These are phyloP conservation scores for Tetradesmus lagerheimii DNA, from an alignment of 139 green algal genomes.

Conservation along the genomic window DNA sequence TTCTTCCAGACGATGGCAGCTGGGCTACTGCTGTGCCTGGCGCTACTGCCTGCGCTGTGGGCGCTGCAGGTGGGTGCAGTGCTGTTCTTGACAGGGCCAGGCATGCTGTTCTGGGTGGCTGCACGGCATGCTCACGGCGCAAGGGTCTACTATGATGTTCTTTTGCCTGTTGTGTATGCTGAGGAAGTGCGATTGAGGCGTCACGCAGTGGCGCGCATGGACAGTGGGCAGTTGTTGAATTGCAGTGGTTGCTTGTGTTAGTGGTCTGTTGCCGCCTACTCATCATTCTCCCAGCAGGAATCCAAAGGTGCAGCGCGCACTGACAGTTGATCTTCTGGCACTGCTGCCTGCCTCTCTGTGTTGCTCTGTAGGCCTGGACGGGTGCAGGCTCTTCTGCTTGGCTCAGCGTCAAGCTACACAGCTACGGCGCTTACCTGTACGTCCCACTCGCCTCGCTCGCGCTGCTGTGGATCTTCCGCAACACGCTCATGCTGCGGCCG, in stretches of 20 bases:
- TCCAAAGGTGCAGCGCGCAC: too few relatives aligned
- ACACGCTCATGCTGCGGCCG: neutral
- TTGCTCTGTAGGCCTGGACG: neutral
- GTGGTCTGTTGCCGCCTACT: too few relatives aligned
- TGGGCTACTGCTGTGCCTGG: conserved; percentile 19
- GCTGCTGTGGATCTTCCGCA: conserved; percentile 7
- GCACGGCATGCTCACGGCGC: neutral
- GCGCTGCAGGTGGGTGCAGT: neutral
- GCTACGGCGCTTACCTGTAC: neutral
- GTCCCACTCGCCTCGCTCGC: neutral
- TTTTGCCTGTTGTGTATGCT: too few relatives aligned
- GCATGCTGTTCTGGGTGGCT: neutral
- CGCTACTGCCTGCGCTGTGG: conserved; percentile 24
- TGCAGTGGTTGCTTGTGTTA: too few relatives aligned
- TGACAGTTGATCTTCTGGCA: too few relatives aligned
- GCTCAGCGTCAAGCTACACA: neutral
- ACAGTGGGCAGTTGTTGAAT: too few relatives aligned
- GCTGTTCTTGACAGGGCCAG: neutral
- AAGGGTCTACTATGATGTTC: too few relatives aligned
- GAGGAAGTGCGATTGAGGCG: too few relatives aligned
- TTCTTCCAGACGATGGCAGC: conserved; percentile 6
- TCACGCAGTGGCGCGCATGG: too few relatives aligned
- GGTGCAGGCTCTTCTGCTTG: neutral
- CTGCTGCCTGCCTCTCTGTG: neutral
- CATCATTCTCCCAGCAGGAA: too few relatives aligned